A percentile compares a stretch with the other conserved stretches of the same genome.
Evolutionary conservation across 129 eudicot species (phyloP).

Genomic region (Oenanthe sinensis): DNA sequence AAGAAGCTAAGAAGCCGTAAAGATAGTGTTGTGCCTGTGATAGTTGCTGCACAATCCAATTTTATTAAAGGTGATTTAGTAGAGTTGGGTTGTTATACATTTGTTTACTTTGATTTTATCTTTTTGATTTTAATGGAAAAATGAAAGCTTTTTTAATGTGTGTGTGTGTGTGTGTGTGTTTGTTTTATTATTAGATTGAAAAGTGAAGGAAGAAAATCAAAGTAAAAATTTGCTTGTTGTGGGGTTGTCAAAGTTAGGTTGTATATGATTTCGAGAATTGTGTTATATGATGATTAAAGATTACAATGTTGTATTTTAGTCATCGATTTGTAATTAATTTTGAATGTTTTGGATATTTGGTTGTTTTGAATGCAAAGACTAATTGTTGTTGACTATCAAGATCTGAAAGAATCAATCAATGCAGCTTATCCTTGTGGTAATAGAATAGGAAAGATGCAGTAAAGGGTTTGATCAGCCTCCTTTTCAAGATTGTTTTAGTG

Average conservation of each 20-base stretch:
- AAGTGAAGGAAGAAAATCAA: not conserved
- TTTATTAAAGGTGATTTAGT: slow-evolving; percentile 42
- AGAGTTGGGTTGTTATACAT: not conserved
- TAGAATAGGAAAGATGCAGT: not conserved
- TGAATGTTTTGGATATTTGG: too few species aligned
- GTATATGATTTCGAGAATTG: not conserved
- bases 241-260: not conserved
- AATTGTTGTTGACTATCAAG: not conserved
- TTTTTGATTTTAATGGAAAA: not conserved
- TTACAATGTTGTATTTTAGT: not conserved
- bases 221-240: not conserved
- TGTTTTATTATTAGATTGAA: not conserved
- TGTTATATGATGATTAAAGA: not conserved
- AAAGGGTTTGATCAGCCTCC: not conserved
- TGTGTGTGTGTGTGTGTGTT: too few species aligned
- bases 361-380: not conserved
- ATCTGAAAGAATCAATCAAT: too few species aligned
- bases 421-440: too few species aligned
- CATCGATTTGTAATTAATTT: too few species aligned
- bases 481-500: not conserved
- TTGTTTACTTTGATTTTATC: not conserved
- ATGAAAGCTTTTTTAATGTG: not conserved
- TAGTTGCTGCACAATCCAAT: slow-evolving; percentile 57
- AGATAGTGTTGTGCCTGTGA: slow-evolving; percentile 11
- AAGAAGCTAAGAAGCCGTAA: slow-evolving; percentile 16